Base-by-base conservation (phyloP, 2,329 filamentous ascomycete species). In the Penicillium sp. region DNA sequence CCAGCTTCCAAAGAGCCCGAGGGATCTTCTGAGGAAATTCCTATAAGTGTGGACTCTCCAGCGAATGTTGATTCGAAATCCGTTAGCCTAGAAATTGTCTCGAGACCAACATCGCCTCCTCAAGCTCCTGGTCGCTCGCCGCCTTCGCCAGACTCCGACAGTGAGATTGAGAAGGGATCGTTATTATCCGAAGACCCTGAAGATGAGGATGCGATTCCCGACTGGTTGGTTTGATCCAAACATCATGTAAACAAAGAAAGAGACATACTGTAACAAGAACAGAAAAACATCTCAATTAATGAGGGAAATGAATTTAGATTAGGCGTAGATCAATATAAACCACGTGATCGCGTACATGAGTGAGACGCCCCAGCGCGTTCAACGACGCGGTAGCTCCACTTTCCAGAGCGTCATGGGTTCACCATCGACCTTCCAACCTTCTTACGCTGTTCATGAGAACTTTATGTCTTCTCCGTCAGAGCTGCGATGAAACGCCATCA, bases 141-240 rank as follows among this genome's bases (percentile, higher is more conserved):
- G 14, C 43, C 44, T 23, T 33, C 48, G 16, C 62, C 65, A 29
- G 68, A 70, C 42, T 68, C 67, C 25, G 71, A 67, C 54, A 72
- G 65, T 44, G 70, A 77, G 49, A 70, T 73, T 19, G 81, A 84
- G 37, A 70, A 74, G 42, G 80, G 78, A 0, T 86, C 83, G 5
- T 67, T 87, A 47, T 71, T 84, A 8, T 84, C 85, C 1, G 82
- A 88, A 63, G 85, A 88, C 64, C 85, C 85, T 0, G 85, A 88
- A 31, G 85, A 88, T 63, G 84, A 87, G 50, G 85, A 88, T 67
- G 84, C 84, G 2, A 85, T 88, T 61, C 85, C 85, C 3, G 85
- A 88, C 44, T 88, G 85, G 85, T 69, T 88, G 48, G 71, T 81
- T 61, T 77, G 66, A 52, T 9, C 2, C n/a, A 13, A 11, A 14